Conservation (phyloP, 257 asterid species). For the Solanum chiquidenum region DNA sequence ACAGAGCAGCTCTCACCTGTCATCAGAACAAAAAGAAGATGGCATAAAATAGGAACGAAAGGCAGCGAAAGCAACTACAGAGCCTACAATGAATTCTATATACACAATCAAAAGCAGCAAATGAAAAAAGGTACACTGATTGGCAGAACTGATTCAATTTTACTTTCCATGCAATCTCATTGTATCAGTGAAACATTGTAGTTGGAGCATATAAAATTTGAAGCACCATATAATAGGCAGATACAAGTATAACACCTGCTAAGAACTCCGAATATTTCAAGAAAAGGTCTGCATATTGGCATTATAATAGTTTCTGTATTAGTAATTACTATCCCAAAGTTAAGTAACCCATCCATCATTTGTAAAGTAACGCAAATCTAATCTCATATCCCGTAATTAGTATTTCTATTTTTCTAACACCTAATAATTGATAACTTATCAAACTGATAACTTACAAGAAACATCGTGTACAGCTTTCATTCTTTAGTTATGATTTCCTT, state of each 20-base stretch:
- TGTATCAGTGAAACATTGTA: background rate
- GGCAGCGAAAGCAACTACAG: background rate
- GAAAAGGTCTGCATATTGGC: background rate
- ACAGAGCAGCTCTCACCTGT: slow-evolving; percentile 98
- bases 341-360: background rate
- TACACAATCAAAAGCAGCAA: background rate
- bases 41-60: background rate
- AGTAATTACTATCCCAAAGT: background rate
- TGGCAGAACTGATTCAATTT: background rate
- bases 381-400: background rate
- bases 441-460: background rate
- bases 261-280: background rate
- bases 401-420: background rate
- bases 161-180: background rate
- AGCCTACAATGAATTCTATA: background rate
- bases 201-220: background rate
- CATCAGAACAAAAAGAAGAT: slow-evolving; percentile 8
- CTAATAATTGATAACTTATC: background rate
- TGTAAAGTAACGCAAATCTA: background rate
- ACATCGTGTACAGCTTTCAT: background rate
- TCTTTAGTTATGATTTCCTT: background rate
- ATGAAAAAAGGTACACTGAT: background rate
- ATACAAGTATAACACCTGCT: background rate
- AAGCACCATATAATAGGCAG: background rate
- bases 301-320: background rate